Evolutionary conservation across 2,329 filamentous ascomycete genomes (phyloP).

Genomic region (Stemphylium beticola): DNA sequence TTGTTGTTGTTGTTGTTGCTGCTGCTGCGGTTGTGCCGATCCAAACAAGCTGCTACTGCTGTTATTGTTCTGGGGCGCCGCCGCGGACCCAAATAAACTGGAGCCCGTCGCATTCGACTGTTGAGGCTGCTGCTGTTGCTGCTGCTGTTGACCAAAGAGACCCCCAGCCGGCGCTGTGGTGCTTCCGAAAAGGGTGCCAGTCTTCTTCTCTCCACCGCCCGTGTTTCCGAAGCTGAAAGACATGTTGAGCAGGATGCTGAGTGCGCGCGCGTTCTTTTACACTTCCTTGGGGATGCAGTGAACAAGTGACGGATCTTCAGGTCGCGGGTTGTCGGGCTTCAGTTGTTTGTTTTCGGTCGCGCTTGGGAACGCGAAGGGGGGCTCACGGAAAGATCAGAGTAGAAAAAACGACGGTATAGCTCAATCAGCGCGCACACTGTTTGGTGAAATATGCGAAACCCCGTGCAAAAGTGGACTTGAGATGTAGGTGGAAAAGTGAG

Average conservation of each 20-base stretch:
- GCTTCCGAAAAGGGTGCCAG: slow-evolving; percentile 47
- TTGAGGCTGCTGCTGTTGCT: slow-evolving; percentile 29
- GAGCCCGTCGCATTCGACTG: slow-evolving; percentile 19
- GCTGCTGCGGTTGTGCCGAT: slow-evolving; percentile 19
- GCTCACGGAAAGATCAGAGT: not conserved
- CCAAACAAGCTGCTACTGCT: slow-evolving; percentile 30
- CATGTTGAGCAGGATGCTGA: slow-evolving; percentile 24
- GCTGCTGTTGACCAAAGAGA: slow-evolving; percentile 49
- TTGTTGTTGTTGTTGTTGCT: slow-evolving; percentile 28
- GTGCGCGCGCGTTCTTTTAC: not conserved
- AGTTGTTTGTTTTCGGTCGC: slow-evolving; percentile 24
- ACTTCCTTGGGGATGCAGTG: not conserved
- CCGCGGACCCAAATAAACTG: slow-evolving; percentile 28
- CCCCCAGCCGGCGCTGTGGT: slow-evolving; percentile 47
- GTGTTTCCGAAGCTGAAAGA: slow-evolving; percentile 40
- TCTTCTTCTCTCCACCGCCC: slow-evolving; percentile 41
- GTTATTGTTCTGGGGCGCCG: slow-evolving; percentile 37
- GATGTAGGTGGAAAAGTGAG: slow-evolving; percentile 14
- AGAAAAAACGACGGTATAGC: not conserved
- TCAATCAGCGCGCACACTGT: slow-evolving; percentile 21
- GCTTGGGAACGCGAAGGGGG: slow-evolving; percentile 20
- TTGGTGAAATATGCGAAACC: not conserved
- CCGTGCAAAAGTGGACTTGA: slow-evolving; percentile 12
- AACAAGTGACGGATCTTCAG: slow-evolving; percentile 3
- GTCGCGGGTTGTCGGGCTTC: slow-evolving; percentile 9